Conservation (phyloP, 352 stramenopile species). For the Phytophthora pseudosyringae region DNA sequence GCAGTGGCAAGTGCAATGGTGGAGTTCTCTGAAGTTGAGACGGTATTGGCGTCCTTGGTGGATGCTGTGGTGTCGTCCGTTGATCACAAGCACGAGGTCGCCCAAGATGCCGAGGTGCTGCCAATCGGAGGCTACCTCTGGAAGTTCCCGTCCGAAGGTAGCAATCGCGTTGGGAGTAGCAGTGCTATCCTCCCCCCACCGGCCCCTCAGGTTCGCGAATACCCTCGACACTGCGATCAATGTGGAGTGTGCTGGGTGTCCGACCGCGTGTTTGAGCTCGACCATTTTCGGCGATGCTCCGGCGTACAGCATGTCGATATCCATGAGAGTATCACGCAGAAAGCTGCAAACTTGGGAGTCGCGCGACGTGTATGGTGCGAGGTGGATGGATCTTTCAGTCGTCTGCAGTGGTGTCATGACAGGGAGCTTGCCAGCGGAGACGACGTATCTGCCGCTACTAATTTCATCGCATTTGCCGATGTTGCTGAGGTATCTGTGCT, state of each 20-base stretch:
- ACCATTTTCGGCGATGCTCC: slow-evolving; percentile 31
- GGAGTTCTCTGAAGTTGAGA: slow-evolving; percentile 15
- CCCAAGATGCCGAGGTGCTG: slow-evolving; percentile 15
- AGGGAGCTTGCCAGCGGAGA: slow-evolving; percentile 17
- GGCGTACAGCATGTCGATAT: neutral
- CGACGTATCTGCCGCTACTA: slow-evolving; percentile 4
- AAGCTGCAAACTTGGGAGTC: slow-evolving; percentile 29
- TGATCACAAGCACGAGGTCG: slow-evolving; percentile 1
- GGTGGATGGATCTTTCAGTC: slow-evolving; percentile 48
- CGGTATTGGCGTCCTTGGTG: slow-evolving; percentile 18
- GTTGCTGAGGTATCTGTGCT: slow-evolving; percentile 37
- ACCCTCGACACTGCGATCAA: slow-evolving; percentile 42
- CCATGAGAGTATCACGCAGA: slow-evolving; percentile 5
- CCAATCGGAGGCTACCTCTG: slow-evolving; percentile 44
- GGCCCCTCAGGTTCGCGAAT: slow-evolving; percentile 21
- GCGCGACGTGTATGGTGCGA: slow-evolving; percentile 64
- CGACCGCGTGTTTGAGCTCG: slow-evolving; percentile 32
- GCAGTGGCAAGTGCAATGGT: slow-evolving; percentile 3
- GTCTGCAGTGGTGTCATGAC: slow-evolving; percentile 53
- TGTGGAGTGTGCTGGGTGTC: slow-evolving; percentile 49
- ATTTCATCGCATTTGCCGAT: slow-evolving; percentile 40
- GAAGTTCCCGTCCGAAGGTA: slow-evolving; percentile 79
- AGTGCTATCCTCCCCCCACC: slow-evolving; percentile 8
- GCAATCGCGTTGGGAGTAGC: slow-evolving; percentile 28
- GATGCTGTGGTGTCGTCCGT: slow-evolving; percentile 17